Conservation (phyloP, 495 filamentous ascomycete species). For the Cladorrhinum samala region DNA sequence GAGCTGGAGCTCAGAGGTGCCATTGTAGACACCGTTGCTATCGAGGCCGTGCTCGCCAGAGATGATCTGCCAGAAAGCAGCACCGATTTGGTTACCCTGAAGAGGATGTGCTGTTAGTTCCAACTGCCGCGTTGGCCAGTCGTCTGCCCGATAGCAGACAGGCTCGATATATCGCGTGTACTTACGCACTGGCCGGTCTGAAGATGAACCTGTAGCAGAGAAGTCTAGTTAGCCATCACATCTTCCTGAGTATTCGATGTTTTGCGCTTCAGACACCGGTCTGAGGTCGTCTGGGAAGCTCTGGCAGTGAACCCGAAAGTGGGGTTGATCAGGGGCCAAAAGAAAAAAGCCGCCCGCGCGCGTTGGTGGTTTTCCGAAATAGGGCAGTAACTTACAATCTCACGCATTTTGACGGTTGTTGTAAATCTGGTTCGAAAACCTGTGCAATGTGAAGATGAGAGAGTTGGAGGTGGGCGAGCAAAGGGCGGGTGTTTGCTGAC, state of each 20-base stretch:
- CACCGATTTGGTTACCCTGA: slow-evolving; percentile 99
- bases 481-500: slow-evolving; percentile 3
- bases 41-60: slow-evolving; percentile 99
- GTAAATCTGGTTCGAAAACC: slow-evolving; percentile 23
- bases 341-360: slow-evolving; percentile 50
- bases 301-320: slow-evolving; percentile 20
- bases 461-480: slow-evolving; percentile 8
- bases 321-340: slow-evolving; percentile 31
- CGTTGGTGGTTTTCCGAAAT: slow-evolving; percentile 61
- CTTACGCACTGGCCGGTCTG: slow-evolving; percentile 99
- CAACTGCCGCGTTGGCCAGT: neutral
- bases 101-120: slow-evolving; percentile 24
- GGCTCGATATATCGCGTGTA: slow-evolving; percentile 21
- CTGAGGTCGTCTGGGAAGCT: slow-evolving; percentile 3
- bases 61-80: slow-evolving; percentile 98
- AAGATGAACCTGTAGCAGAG: slow-evolving; percentile 76
- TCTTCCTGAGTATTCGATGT: slow-evolving; percentile 8
- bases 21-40: slow-evolving; percentile 88
- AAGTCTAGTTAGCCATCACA: slow-evolving; percentile 30
- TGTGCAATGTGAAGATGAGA: slow-evolving; percentile 22
- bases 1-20: slow-evolving; percentile 95
- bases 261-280: slow-evolving; percentile 12
- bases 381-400: slow-evolving; percentile 67
- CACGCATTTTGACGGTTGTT: slow-evolving; percentile 67
- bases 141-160: slow-evolving; percentile 20